Conservation (phyloP, 805 yeast species). For the Kuraishia cidri region DNA sequence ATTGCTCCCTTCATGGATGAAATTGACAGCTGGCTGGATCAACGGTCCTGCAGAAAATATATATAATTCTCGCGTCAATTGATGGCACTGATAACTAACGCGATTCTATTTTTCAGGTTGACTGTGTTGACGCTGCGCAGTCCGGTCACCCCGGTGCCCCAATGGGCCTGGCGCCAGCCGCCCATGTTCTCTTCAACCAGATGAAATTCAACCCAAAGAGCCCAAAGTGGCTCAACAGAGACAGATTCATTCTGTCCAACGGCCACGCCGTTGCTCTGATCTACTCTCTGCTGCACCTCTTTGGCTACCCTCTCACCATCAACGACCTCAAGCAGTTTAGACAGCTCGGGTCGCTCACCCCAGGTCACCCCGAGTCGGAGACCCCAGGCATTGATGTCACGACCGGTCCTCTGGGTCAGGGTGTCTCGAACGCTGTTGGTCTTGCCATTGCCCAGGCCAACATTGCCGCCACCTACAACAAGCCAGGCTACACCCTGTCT, state of each 20-base stretch:
- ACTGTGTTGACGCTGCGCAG: conserved; percentile 79
- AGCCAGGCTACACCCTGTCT: conserved; percentile 66
- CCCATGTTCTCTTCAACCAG: conserved; percentile 77
- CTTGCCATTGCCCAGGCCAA: conserved; percentile 91
- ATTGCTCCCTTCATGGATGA: too few relatives aligned
- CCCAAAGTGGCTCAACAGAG: conserved; percentile 92
- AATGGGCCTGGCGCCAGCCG: conserved; percentile 93
- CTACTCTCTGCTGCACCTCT: conserved; percentile 77
- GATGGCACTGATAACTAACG: too few relatives aligned
- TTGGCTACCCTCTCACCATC: conserved; percentile 71
- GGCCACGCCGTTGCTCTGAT: conserved; percentile 94
- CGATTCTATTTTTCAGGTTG: too few relatives aligned
- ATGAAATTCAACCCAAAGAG: conserved; percentile 85
- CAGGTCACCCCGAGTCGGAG: conserved; percentile 96
- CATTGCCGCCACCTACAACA: conserved; percentile 88
- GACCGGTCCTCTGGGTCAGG: conserved; percentile 99
- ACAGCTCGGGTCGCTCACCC: conserved; percentile 83
- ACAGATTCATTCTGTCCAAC: conserved; percentile 88
- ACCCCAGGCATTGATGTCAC: conserved; percentile 94
- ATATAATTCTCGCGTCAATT: too few relatives aligned
- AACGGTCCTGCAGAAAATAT: too few relatives aligned
- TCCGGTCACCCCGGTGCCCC: conserved; percentile 99
- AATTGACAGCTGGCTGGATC: too few relatives aligned
- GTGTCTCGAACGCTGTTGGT: conserved; percentile 94
- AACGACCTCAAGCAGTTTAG: conserved; percentile 89